Conservation (phyloP, 2,329 filamentous ascomycete genomes). For the Salinomyces thailandicus region DNA sequence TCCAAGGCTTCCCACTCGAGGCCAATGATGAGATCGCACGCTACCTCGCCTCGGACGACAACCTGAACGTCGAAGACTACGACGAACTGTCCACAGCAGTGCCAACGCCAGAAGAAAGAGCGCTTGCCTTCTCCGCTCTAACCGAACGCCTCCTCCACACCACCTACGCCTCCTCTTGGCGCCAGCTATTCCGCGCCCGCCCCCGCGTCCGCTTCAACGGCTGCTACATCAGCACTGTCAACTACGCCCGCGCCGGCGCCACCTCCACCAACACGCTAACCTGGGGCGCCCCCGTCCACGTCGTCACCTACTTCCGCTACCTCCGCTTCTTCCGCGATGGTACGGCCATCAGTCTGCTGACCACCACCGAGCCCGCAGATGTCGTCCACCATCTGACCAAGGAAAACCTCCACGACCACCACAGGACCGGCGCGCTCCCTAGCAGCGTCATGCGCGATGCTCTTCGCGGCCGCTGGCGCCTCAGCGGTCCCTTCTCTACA, state of each 20-base stretch:
- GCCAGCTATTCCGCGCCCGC: constrained; percentile 65
- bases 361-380: constrained; percentile 70
- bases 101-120: constrained; percentile 13
- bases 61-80: constrained; percentile 11
- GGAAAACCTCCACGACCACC: constrained; percentile 47
- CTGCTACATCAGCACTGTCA: constrained; percentile 92
- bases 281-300: constrained; percentile 77
- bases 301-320: constrained; percentile 97
- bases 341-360: constrained; percentile 67
- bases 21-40: constrained; percentile 15
- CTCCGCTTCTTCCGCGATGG: constrained; percentile 91
- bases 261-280: constrained; percentile 58
- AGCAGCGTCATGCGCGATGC: constrained; percentile 57
- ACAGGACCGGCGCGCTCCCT: constrained; percentile 30
- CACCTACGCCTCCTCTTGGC: constrained; percentile 31
- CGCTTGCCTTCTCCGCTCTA: constrained; percentile 14
- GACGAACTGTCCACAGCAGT: constrained; percentile 10
- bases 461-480: constrained; percentile 54
- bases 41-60: constrained; percentile 11
- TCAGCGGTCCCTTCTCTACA: constrained; percentile 41
- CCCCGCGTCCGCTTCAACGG: constrained; percentile 90
- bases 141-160: constrained; percentile 21
- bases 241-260: constrained; percentile 79
- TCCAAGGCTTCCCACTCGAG: constrained; percentile 38
- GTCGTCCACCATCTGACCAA: constrained; percentile 75